These are phyloP conservation scores for Coemansia sp. DNA, from an alignment of 192 early-diverging fungal species.

Conservation along the genomic window DNA sequence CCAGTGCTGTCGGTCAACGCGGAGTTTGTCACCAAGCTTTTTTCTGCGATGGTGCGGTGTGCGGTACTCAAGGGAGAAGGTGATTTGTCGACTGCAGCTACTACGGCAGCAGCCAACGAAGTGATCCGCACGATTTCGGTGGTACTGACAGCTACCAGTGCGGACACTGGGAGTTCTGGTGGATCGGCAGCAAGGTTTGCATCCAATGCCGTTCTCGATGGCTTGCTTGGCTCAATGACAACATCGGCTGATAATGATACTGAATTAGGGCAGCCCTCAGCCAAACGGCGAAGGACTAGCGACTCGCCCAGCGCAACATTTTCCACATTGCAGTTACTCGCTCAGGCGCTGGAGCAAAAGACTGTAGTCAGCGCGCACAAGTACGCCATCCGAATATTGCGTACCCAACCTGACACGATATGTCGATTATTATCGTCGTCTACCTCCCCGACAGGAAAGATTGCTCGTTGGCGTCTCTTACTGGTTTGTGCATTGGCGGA, in stretches of 20 bases:
- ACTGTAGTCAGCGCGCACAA: background rate
- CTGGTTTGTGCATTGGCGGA: slow-evolving; percentile 17
- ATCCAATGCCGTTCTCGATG: slow-evolving; percentile 18
- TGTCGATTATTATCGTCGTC: background rate
- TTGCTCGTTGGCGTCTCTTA: background rate
- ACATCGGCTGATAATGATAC: background rate
- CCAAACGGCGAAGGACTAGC: background rate
- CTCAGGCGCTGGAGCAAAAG: slow-evolving; percentile 2
- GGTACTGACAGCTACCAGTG: background rate
- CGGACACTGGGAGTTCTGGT: background rate
- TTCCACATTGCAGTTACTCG: slow-evolving; percentile 13
- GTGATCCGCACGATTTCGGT: slow-evolving; percentile 4
- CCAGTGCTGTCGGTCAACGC: slow-evolving; percentile 7
- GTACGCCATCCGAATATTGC: slow-evolving; percentile 28
- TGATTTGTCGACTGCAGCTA: background rate
- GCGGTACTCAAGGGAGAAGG: background rate
- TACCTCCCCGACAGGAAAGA: background rate
- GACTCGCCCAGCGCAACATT: background rate
- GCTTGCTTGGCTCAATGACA: slow-evolving; percentile 8
- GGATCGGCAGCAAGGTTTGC: slow-evolving; percentile 17
- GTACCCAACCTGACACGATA: background rate
- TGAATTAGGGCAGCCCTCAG: background rate
- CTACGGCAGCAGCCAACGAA: background rate
- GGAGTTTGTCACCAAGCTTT: slow-evolving; percentile 23
- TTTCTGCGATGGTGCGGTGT: slow-evolving; percentile 12